Percentiles rank a stretch among this genome's conserved stretches.
These are phyloP conservation scores for Mucor velutinosus DNA, from an alignment of 371 early-diverging fungal genomes.

Conservation along the genomic window DNA sequence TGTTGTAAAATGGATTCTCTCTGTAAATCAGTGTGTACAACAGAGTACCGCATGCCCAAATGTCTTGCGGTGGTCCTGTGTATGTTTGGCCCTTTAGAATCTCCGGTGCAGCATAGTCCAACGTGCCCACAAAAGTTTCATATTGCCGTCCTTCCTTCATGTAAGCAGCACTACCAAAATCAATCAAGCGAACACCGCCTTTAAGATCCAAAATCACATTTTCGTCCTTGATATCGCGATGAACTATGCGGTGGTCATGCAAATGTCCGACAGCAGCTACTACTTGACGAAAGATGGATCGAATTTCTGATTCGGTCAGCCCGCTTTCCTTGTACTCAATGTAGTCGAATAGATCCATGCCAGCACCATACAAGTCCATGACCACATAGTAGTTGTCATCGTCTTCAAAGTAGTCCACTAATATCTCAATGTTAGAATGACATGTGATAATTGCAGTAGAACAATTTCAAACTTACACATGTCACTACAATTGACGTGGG, in stretches of 20 bases:
- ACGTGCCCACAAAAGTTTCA: conserved; percentile 72
- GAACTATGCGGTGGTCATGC: conserved; percentile 75
- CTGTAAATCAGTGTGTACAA: conserved; percentile 73
- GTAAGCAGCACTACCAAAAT: conserved; percentile 74
- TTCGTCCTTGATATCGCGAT: conserved; percentile 80
- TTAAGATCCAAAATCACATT: conserved; percentile 70
- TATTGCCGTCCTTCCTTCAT: conserved; percentile 53
- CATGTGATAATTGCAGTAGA: conserved; percentile 6
- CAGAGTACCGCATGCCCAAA: conserved; percentile 80
- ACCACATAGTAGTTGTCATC: conserved; percentile 70
- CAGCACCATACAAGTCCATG: conserved; percentile 63
- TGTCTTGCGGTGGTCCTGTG: conserved; percentile 73
- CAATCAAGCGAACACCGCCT: conserved; percentile 59
- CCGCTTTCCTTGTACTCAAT: conserved; percentile 60
- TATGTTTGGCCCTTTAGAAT: conserved; percentile 64
- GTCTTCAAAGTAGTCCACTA: conserved; percentile 68
- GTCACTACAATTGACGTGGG: conserved; percentile 65
- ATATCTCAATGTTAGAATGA: not conserved
- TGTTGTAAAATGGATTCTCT: conserved; percentile 26
- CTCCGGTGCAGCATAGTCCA: conserved; percentile 73
- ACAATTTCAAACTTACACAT: conserved; percentile 46
- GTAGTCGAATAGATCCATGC: conserved; percentile 78
- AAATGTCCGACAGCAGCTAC: conserved; percentile 69
- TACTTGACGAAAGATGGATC: conserved; percentile 64
- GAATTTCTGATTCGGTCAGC: conserved; percentile 59